phyloP scores from a whole-genome alignment of 83 land plant genomes.

The Picea mariana region DNA sequence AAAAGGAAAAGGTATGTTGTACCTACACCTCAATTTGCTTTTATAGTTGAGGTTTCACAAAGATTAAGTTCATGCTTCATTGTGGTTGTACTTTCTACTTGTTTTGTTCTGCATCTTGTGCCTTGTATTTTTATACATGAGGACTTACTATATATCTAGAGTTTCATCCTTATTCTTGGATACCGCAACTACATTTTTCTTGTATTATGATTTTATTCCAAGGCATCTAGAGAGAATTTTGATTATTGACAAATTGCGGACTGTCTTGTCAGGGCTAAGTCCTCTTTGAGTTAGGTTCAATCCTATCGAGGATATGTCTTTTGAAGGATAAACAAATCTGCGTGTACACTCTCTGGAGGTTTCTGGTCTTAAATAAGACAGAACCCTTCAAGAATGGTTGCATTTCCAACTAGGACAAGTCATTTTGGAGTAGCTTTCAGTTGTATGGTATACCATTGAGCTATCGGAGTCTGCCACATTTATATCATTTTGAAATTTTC shows the following conservation, averaged over 20 bases:
- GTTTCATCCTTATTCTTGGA: background rate
- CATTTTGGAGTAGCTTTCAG: background rate
- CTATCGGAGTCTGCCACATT: background rate
- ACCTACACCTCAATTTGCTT: background rate
- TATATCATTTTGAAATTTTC: background rate
- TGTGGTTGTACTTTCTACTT: background rate
- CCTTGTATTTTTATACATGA: too few relatives aligned
- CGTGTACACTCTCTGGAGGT: conserved; percentile 1
- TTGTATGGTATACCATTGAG: background rate
- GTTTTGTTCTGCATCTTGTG: background rate
- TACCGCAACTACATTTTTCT: background rate
- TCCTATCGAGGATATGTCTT: background rate
- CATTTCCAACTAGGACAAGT: background rate
- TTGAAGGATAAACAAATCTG: background rate
- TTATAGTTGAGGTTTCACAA: background rate
- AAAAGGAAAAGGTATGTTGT: background rate
- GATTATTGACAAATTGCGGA: background rate
- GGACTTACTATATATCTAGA: too few relatives aligned
- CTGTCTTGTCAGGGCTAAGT: background rate
- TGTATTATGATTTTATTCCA: background rate
- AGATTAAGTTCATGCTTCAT: background rate
- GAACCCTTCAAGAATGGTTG: background rate
- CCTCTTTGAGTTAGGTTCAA: conserved; percentile 1
- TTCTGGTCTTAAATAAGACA: conserved; percentile 5
- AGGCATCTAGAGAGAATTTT: background rate